A percentile compares a stretch with the other conserved stretches of the same genome.
Evolutionary conservation across 176 grass and related monocot species (phyloP).

Genomic region (Pontederia crassipes): DNA sequence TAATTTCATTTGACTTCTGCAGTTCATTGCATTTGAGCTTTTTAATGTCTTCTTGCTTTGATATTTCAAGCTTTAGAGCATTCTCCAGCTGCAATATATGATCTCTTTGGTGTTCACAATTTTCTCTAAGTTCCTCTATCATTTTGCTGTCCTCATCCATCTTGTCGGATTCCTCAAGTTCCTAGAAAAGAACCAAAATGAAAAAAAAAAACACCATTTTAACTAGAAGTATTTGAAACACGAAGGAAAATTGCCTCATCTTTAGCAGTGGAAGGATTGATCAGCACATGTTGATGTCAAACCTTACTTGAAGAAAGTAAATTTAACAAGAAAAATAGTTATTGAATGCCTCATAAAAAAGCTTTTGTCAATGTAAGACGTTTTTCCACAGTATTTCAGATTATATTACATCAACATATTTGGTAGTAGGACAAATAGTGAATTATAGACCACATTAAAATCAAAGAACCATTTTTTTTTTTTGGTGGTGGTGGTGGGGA

Average conservation of each 20-base stretch:
- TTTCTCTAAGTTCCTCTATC: constrained; percentile 63
- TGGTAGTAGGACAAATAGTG: too few species aligned
- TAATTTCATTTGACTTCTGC: constrained; percentile 62
- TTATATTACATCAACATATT: too few species aligned
- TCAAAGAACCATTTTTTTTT: too few species aligned
- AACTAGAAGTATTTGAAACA: neutral
- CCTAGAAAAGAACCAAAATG: constrained; percentile 31
- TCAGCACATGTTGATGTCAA: too few species aligned
- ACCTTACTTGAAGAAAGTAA: too few species aligned
- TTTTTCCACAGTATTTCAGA: too few species aligned
- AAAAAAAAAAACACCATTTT: neutral
- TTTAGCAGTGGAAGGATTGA: too few species aligned
- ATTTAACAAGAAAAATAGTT: too few species aligned
- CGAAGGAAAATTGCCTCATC: neutral
- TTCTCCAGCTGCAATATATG: constrained; percentile 79
- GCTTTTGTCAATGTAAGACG: too few species aligned
- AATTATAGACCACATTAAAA: too few species aligned
- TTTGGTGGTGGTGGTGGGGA: too few species aligned
- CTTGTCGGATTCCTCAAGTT: constrained; percentile 93
- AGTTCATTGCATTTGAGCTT: constrained; percentile 53
- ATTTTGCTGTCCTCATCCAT: constrained; percentile 81
- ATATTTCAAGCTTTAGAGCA: constrained; percentile 52
- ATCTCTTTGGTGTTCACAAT: constrained; percentile 55
- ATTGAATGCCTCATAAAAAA: too few species aligned
- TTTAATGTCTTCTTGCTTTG: constrained; percentile 60